These are phyloP conservation scores for Dalbergia cultrata DNA, from an alignment of 306 rosid genomes.

Conservation along the genomic window DNA sequence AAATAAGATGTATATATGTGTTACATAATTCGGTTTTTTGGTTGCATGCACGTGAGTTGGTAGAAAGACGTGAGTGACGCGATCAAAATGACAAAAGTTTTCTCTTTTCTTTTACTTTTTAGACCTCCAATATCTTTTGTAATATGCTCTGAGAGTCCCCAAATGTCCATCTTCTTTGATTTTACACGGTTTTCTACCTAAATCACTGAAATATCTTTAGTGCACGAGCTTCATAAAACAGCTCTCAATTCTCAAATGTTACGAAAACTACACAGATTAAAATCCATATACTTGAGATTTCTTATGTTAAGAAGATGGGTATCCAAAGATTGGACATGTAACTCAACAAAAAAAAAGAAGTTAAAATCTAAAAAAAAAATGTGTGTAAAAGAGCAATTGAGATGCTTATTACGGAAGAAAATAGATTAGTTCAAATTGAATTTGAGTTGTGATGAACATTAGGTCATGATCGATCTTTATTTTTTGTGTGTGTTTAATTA, in stretches of 20 bases:
- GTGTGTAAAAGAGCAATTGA: background rate
- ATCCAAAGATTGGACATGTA: background rate
- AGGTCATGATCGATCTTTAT: too few relatives aligned
- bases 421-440: background rate
- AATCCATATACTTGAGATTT: background rate
- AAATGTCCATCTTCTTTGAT: slow-evolving; percentile 62
- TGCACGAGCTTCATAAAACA: slow-evolving; percentile 25
- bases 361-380: background rate
- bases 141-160: slow-evolving; percentile 65
- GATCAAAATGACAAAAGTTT: slow-evolving; percentile 76
- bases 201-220: slow-evolving; percentile 34
- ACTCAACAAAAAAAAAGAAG: background rate
- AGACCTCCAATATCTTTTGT: slow-evolving; percentile 82
- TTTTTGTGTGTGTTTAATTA: too few relatives aligned
- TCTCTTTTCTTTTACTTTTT: slow-evolving; percentile 79
- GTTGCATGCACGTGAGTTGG: slow-evolving; percentile 90
- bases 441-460: background rate
- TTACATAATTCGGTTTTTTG: slow-evolving; percentile 47
- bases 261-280: background rate
- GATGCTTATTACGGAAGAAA: background rate
- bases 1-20: slow-evolving; percentile 23
- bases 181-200: slow-evolving; percentile 54
- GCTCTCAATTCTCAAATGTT: slow-evolving; percentile 16
- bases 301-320: background rate
- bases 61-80: slow-evolving; percentile 67